Percentiles rank a stretch among this genome's conserved stretches.
Conservation (phyloP, 257 asterid species). For the Vinca minor region DNA sequence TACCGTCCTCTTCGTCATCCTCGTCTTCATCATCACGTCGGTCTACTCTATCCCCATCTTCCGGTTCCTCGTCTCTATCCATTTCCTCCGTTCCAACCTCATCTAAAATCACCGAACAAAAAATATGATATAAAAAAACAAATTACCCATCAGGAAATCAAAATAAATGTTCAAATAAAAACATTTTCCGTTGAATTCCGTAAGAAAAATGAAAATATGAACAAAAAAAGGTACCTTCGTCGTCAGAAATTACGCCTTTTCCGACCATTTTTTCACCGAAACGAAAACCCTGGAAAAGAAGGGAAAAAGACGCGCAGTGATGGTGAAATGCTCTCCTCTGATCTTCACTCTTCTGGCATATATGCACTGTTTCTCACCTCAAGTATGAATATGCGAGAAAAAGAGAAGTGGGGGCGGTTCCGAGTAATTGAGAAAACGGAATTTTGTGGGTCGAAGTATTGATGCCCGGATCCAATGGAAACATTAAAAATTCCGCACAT, state of each 20-base stretch:
- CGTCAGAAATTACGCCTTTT: constrained; percentile 62
- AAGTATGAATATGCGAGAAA: too few species aligned
- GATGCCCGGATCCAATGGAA: too few species aligned
- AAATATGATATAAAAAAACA: too few species aligned
- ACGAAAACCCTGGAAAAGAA: constrained; percentile 35
- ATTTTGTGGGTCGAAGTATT: too few species aligned
- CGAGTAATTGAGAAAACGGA: too few species aligned
- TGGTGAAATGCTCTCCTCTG: background rate
- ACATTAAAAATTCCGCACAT: too few species aligned
- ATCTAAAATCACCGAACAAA: constrained; percentile 30
- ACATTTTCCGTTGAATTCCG: background rate
- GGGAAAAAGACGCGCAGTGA: background rate
- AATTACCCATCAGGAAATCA: background rate
- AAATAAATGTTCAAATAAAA: background rate
- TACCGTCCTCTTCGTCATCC: constrained; percentile 87
- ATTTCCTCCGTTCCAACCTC: constrained; percentile 61
- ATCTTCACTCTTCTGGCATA: too few species aligned
- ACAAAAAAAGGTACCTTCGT: constrained; percentile 52
- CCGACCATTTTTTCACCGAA: constrained; percentile 43
- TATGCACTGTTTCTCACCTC: too few species aligned
- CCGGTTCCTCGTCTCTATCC: constrained; percentile 60
- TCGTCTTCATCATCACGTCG: constrained; percentile 62
- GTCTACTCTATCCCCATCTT: constrained; percentile 39
- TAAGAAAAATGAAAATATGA: background rate
- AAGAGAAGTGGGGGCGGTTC: too few species aligned